phyloP scores from a whole-genome alignment of 495 filamentous ascomycete genomes.

The Penicilliopsis zonata region DNA sequence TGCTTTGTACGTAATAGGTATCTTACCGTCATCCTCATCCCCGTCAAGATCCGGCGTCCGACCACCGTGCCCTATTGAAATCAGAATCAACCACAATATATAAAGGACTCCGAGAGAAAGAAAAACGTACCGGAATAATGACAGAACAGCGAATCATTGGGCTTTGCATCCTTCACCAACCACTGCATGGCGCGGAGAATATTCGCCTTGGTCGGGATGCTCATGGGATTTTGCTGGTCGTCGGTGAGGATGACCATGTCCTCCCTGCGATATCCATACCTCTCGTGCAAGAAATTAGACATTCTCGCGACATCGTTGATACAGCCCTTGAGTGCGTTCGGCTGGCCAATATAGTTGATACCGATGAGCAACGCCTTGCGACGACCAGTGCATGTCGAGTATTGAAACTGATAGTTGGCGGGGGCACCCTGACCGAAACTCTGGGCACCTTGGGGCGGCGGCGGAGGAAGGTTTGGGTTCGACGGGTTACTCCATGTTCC shows the following conservation, averaged over 20 bases:
- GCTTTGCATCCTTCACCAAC: slow-evolving; percentile 90
- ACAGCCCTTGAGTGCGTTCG: slow-evolving; percentile 78
- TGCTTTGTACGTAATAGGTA: not conserved
- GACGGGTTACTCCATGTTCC: slow-evolving; percentile 4
- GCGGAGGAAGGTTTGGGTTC: slow-evolving; percentile 16
- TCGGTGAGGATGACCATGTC: slow-evolving; percentile 99
- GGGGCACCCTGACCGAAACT: slow-evolving; percentile 70
- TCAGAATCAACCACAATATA: slow-evolving; percentile 1
- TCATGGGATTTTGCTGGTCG: slow-evolving; percentile 91
- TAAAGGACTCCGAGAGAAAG: not conserved
- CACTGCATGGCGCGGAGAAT: slow-evolving; percentile 97
- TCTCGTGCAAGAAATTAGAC: slow-evolving; percentile 75
- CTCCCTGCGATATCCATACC: slow-evolving; percentile 81
- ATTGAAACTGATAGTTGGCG: slow-evolving; percentile 70
- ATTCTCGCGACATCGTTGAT: slow-evolving; percentile 99
- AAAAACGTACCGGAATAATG: slow-evolving; percentile 73
- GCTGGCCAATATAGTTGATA: slow-evolving; percentile 93
- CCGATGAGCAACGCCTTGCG: slow-evolving; percentile 89
- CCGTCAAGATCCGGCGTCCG: slow-evolving; percentile 91
- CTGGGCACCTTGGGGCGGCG: slow-evolving; percentile 28
- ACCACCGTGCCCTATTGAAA: slow-evolving; percentile 68
- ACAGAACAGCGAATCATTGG: slow-evolving; percentile 92
- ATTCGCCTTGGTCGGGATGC: slow-evolving; percentile 85
- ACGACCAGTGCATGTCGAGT: slow-evolving; percentile 81
- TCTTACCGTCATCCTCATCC: slow-evolving; percentile 71